phyloP scores from a whole-genome alignment of 2,329 filamentous ascomycete species.

The Pseudogymnoascus destructans region DNA sequence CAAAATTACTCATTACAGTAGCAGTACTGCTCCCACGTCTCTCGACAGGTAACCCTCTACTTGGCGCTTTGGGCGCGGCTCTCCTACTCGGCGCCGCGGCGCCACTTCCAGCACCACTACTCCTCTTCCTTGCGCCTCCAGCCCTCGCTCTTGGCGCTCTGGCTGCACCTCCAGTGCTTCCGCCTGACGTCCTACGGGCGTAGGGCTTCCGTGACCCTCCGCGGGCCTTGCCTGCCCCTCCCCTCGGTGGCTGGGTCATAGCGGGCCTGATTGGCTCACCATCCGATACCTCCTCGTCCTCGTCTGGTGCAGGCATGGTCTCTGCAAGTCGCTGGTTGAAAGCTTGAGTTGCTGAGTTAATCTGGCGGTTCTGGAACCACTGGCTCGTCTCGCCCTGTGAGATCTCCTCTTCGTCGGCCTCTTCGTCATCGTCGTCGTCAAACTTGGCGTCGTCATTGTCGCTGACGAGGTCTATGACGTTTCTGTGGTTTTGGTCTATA shows the following conservation, averaged over 20 bases:
- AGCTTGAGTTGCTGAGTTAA: not conserved
- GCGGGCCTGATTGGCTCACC: not conserved
- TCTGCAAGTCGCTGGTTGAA: not conserved
- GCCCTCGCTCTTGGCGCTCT: not conserved
- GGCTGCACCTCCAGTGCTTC: not conserved
- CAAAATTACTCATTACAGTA: constrained; percentile 8
- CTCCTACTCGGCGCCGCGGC: not conserved
- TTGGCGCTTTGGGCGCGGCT: not conserved
- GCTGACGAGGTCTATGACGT: constrained; percentile 44
- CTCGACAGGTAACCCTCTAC: not conserved
- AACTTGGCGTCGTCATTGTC: constrained; percentile 24
- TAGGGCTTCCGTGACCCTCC: not conserved
- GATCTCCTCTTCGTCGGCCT: not conserved
- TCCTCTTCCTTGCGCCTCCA: not conserved
- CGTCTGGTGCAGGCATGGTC: not conserved
- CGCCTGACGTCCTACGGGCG: not conserved
- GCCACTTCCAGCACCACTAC: not conserved
- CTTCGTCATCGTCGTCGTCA: constrained; percentile 12
- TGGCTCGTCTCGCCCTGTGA: constrained; percentile 5
- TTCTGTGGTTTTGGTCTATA: constrained; percentile 26
- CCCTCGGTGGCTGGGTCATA: not conserved
- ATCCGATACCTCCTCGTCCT: not conserved
- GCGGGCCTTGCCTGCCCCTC: not conserved
- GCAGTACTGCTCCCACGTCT: not conserved
- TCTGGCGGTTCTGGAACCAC: not conserved